A percentile compares a stretch with the other conserved stretches of the same genome.
These are phyloP conservation scores for Flaveria brownii DNA, from an alignment of 129 eudicot species.

Conservation along the genomic window DNA sequence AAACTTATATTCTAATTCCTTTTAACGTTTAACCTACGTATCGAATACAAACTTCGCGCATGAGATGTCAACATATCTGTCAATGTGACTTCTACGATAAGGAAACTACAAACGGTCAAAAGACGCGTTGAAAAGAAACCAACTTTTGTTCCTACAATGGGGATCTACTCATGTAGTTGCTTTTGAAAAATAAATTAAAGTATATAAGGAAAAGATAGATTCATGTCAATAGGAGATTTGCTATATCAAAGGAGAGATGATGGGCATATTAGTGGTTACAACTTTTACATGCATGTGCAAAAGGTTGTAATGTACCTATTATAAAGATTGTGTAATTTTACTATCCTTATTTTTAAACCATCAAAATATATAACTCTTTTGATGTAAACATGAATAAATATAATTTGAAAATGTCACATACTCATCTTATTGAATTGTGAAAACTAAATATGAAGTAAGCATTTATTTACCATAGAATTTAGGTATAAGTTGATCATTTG, in stretches of 20 bases:
- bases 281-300: conserved; percentile 11
- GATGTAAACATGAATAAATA: not conserved
- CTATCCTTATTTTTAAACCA: not conserved
- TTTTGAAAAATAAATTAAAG: conserved; percentile 3
- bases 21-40: not conserved
- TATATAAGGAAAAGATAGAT: not conserved
- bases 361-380: not conserved
- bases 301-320: not conserved
- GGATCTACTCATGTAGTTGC: conserved; percentile 25
- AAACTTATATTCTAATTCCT: not conserved
- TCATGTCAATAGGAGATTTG: conserved; percentile 4
- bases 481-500: too few relatives aligned
- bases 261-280: not conserved
- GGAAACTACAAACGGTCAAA: conserved; percentile 16
- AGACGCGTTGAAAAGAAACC: not conserved
- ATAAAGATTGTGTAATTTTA: not conserved
- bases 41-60: not conserved
- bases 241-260: conserved; percentile 22
- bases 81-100: conserved; percentile 10
- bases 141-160: not conserved
- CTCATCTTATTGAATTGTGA: not conserved
- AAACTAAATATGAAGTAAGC: not conserved
- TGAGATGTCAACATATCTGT: conserved; percentile 8
- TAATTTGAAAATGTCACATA: not conserved
- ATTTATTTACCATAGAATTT: too few relatives aligned